Percentiles rank a stretch among this genome's conserved stretches.
These are phyloP conservation scores for Cutaneotrichosporon sp. DNA, from an alignment of 1,284 basidiomycete species.

Conservation along the genomic window DNA sequence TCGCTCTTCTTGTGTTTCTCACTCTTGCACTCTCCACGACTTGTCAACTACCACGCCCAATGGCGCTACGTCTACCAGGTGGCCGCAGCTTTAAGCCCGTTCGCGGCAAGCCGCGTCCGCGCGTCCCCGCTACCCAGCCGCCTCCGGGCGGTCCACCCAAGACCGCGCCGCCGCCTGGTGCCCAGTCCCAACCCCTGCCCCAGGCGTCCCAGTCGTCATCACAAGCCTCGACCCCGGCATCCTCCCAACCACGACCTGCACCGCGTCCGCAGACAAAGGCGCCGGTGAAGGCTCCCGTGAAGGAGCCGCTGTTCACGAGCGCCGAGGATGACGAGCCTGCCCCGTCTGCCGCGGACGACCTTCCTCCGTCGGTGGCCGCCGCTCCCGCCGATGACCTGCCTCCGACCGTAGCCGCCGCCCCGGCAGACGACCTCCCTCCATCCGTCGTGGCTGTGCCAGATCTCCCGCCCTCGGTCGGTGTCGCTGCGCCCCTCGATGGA, in stretches of 20 bases:
- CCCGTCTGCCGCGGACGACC: neutral
- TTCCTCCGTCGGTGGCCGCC: neutral
- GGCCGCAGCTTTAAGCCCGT: neutral
- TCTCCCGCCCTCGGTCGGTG: neutral
- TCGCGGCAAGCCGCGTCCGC: neutral
- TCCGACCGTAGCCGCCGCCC: too few species aligned
- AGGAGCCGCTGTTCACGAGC: neutral
- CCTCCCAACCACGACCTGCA: constrained; percentile 1
- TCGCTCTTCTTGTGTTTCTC: too few species aligned
- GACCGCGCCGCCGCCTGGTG: neutral
- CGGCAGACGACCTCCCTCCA: neutral
- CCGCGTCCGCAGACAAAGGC: neutral
- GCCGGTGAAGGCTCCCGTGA: neutral
- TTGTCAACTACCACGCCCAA: too few species aligned
- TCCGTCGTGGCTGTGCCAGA: neutral
- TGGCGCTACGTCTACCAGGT: neutral
- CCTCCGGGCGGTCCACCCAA: neutral
- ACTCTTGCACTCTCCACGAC: too few species aligned
- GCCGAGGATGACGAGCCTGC: neutral
- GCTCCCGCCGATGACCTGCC: too few species aligned
- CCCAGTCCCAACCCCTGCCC: neutral
- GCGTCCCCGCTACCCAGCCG: neutral
- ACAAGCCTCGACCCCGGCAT: neutral
- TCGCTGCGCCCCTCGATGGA: too few species aligned
- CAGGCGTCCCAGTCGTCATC: neutral